Evolutionary conservation across 2,329 filamentous ascomycete genomes (phyloP).

Genomic region (Pyricularia grisea): DNA sequence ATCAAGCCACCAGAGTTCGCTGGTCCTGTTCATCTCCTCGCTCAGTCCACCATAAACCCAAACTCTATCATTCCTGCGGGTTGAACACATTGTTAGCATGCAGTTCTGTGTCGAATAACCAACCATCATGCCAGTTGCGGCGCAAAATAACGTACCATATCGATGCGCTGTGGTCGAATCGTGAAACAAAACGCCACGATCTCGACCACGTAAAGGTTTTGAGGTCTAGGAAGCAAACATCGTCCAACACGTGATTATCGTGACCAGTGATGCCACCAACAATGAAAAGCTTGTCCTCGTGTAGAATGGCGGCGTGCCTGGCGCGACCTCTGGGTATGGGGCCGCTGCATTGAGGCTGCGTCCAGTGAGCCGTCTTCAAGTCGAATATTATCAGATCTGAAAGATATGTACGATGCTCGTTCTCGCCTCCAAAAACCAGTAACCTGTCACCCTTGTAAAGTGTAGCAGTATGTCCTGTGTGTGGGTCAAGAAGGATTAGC

Average conservation of each 20-base stretch:
- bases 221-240: slow-evolving; percentile 92
- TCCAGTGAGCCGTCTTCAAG: slow-evolving; percentile 90
- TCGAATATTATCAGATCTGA: slow-evolving; percentile 96
- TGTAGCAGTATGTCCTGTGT: slow-evolving; percentile 85
- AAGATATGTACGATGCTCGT: slow-evolving; percentile 91
- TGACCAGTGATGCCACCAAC: slow-evolving; percentile 92
- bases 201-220: slow-evolving; percentile 98
- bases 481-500: slow-evolving; percentile 7
- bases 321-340: slow-evolving; percentile 82
- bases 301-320: slow-evolving; percentile 84
- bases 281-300: slow-evolving; percentile 95
- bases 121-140: background rate
- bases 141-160: slow-evolving; percentile 50
- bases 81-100: background rate
- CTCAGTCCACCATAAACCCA: slow-evolving; percentile 96
- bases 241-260: slow-evolving; percentile 85
- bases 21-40: slow-evolving; percentile 93
- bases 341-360: slow-evolving; percentile 78
- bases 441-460: slow-evolving; percentile 90
- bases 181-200: slow-evolving; percentile 87
- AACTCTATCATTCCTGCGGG: slow-evolving; percentile 58
- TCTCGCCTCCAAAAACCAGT: slow-evolving; percentile 96
- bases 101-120: background rate
- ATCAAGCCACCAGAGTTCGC: slow-evolving; percentile 96
- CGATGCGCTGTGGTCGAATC: slow-evolving; percentile 93